Conservation (phyloP, 805 yeast species). For the Vanderwaltozyma verrucispora region DNA sequence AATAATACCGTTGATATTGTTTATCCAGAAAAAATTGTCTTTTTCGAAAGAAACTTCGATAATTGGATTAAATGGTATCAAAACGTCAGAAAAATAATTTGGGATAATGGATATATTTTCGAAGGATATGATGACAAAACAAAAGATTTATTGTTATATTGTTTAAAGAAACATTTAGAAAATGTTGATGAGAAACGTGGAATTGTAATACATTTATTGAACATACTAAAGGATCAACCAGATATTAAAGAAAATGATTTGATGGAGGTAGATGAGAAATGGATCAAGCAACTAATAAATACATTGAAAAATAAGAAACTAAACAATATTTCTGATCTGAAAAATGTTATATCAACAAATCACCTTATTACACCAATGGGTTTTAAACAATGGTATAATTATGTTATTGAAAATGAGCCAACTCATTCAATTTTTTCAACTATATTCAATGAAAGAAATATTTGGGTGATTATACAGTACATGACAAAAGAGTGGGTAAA, state of each 20-base stretch:
- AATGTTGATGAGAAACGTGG: conserved; percentile 6
- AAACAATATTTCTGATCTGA: conserved; percentile 12
- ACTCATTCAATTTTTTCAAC: conserved; percentile 10
- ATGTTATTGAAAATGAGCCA: conserved; percentile 21
- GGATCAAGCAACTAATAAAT: conserved; percentile 11
- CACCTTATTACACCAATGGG: conserved; percentile 12
- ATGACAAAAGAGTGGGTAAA: conserved; percentile 22
- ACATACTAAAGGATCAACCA: conserved; percentile 9
- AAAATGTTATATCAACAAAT: conserved; percentile 7
- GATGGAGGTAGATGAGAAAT: conserved; percentile 17
- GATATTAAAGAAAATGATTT: conserved; percentile 4
- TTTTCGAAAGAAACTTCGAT: conserved; percentile 2
- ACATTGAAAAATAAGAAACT: conserved; percentile 8
- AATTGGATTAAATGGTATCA: conserved; percentile 13
- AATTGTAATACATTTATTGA: conserved; percentile 8
- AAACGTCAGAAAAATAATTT: conserved; percentile 1
- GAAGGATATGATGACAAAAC: conserved; percentile 14
- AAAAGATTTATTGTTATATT: conserved; percentile 13
- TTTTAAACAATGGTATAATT: conserved; percentile 23
- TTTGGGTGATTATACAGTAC: conserved; percentile 20
- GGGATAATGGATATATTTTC: conserved; percentile 4
- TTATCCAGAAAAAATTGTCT: neutral
- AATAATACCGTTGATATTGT: neutral
- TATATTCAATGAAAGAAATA: conserved; percentile 8
- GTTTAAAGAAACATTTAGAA: conserved; percentile 12